Base-by-base conservation (phyloP, 2,329 filamentous ascomycete genomes). In the Lasiodiplodia hormozganensis region DNA sequence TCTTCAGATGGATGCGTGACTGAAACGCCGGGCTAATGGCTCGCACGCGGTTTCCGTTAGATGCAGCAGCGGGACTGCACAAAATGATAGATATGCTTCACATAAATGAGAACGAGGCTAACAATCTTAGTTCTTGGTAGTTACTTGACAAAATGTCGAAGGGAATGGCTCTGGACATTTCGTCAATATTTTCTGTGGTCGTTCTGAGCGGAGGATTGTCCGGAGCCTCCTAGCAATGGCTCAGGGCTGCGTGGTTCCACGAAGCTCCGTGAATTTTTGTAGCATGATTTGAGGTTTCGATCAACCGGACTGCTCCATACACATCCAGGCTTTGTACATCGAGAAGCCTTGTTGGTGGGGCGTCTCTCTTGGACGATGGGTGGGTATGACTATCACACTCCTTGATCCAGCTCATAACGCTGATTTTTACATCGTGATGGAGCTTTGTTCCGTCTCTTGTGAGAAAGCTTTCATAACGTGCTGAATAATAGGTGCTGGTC, bases 1-100 rank as follows among this genome's bases (percentile, higher is more conserved):
- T 69, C 11, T 70, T 71, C 62, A 79, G 73, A 62, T 78, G 77
- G 11, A 79, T 78, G 10, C 76, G 72, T 4, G 58, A 65, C 18
- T 40, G 40, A 51, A 69, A 69, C 2, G 58, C 67, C 16, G 67
- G 64, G 25, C 67, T 76, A 43, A 78, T 76, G 4, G 73, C 75
- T 16, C 25, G 25, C 25, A 25, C 2, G 25, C 3, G 2, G 60
- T 25, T 25, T 25, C 25, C 25, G 25, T 25, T 25, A 25, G 25
- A 25, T 25, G 25, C 25, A 25, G 25, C 25, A 25, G 25, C 25
- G 25, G 25, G 25, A 25, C 25, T 25, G 25, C 25, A 25, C 25
- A 3, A 25, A 25, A 25, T 25, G 25, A 25, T 25, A 25, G 25
- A 25, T 25, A 3, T 25, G 25, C 25, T 25, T 25, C 25, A 25